Evolutionary conservation across 2,329 filamentous ascomycete genomes (phyloP), one percentile per base, ranked within the genome.

Genomic region (Alternaria sp.): DNA sequence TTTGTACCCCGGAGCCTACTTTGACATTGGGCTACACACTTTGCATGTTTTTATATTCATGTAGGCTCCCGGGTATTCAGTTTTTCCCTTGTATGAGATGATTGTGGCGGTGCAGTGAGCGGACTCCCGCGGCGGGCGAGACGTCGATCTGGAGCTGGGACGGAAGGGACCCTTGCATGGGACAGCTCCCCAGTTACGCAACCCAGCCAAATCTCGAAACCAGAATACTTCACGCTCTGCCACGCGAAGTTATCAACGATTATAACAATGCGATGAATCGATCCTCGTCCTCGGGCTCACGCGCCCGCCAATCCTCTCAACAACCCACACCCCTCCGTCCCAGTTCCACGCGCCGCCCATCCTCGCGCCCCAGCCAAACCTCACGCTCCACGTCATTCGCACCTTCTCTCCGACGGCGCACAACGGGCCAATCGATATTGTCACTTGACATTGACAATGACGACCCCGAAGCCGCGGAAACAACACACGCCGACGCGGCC

Each of bases 391-490:
- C 77, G 65, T 88, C 88, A 63, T 85, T 86, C 78, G 84, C 85
- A 60, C 80, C 84, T 61, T 82, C 84, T 62, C 81, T 85, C 59
- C 81, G 77, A 30, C 90, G 89, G 65, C 83, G 90, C 77, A 89
- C 88, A 69, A 86, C 91, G 63, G 83, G 93, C 53, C 89, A 90
- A 47, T 90, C 90, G 63, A 88, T 88, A 36, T 86, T 84, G 12
- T 61, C 62, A 21, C 90, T 93, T 78, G 85, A 85, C 67, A 85
- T 17, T 17, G 46, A 84, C 21, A 90, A 93, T 78, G 85, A 85
- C 67, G 89, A 88, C 65, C 86, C 90, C 63, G 82, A 84, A 63
- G 81, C 82, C 17, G 82, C 82, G 63, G 68, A 72, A 19, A 82
- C 84, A 52, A 81, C 84, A 11, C 84, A 84, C 26, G 88, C 85